These are phyloP conservation scores for Xylariaceae sp. DNA, from an alignment of 2,329 filamentous ascomycete species.

Conservation along the genomic window DNA sequence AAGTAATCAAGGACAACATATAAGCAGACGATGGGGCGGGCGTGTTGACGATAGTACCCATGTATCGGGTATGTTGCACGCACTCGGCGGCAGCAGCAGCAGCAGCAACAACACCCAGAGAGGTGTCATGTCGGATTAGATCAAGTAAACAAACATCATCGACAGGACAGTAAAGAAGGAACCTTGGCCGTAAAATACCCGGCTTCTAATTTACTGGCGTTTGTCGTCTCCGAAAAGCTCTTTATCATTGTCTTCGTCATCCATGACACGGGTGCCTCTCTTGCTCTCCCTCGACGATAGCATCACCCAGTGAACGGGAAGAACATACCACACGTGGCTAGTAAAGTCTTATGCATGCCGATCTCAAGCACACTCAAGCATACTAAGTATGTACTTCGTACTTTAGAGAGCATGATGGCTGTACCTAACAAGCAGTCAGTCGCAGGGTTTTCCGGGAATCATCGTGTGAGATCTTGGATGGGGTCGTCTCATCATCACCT, in stretches of 20 bases:
- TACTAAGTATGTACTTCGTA: neutral
- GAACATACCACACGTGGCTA: neutral
- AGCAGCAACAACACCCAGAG: neutral
- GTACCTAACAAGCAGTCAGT: neutral
- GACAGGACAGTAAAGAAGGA: conserved; percentile 38
- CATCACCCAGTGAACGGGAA: neutral
- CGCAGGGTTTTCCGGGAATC: neutral
- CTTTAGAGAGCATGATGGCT: neutral
- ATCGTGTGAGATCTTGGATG: neutral
- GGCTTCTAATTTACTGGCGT: conserved; percentile 42
- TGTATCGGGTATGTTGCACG: neutral
- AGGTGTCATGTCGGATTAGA: conserved; percentile 55
- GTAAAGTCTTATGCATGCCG: neutral
- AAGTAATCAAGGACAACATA: conserved; percentile 33
- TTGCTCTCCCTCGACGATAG: conserved; percentile 3
- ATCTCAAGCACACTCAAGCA: neutral
- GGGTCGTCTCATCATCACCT: neutral
- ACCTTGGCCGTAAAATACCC: conserved; percentile 43
- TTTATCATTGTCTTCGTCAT: conserved; percentile 33
- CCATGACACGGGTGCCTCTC: conserved; percentile 24
- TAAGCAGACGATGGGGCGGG: conserved; percentile 10
- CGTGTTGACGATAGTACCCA: neutral
- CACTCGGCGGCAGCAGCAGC: neutral
- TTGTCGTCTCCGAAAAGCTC: conserved; percentile 37
- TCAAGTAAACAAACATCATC: conserved; percentile 52